Percentiles rank a stretch among this genome's conserved stretches.
These are phyloP conservation scores for Plasmodium reichenowi DNA, from an alignment of 169 alveolate genomes.

Conservation along the genomic window DNA sequence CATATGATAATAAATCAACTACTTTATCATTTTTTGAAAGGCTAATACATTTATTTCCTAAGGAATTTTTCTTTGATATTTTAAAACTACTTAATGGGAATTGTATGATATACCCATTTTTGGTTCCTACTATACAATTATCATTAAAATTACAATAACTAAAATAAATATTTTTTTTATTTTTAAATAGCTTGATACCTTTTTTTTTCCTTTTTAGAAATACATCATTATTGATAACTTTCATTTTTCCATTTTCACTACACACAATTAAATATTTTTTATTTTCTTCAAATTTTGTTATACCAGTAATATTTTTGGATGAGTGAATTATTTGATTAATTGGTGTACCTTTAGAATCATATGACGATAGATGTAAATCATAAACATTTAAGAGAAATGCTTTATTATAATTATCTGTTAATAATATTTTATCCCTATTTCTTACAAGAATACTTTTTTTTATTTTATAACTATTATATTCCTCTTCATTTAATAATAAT, in stretches of 20 bases:
- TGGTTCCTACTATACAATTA: slow-evolving; percentile 75
- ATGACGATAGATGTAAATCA: slow-evolving; percentile 42
- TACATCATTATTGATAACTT: slow-evolving; percentile 59
- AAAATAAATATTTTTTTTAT: slow-evolving; percentile 50
- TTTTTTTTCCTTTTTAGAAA: slow-evolving; percentile 63
- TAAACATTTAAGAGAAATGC: slow-evolving; percentile 50
- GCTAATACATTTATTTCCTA: slow-evolving; percentile 68
- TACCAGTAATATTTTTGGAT: slow-evolving; percentile 56
- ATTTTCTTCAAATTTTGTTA: slow-evolving; percentile 51
- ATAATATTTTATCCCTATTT: slow-evolving; percentile 46
- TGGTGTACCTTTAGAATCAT: slow-evolving; percentile 70
- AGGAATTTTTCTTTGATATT: slow-evolving; percentile 61
- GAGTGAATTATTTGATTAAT: slow-evolving; percentile 48
- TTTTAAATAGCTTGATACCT: slow-evolving; percentile 73
- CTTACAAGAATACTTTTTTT: slow-evolving; percentile 52
- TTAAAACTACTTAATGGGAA: slow-evolving; percentile 61
- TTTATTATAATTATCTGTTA: slow-evolving; percentile 54
- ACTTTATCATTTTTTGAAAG: slow-evolving; percentile 58
- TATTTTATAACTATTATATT: slow-evolving; percentile 38
- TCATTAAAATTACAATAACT: slow-evolving; percentile 66
- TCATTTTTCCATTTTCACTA: slow-evolving; percentile 75
- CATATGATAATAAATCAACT: slow-evolving; percentile 48
- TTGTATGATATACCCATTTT: slow-evolving; percentile 66
- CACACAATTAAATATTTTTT: slow-evolving; percentile 69
- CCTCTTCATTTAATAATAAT: background rate